Evolutionary conservation across 1,284 basidiomycete species (phyloP), one percentile per base, ranked within the genome.

Genomic region (Fomitiporia mediterranea): DNA sequence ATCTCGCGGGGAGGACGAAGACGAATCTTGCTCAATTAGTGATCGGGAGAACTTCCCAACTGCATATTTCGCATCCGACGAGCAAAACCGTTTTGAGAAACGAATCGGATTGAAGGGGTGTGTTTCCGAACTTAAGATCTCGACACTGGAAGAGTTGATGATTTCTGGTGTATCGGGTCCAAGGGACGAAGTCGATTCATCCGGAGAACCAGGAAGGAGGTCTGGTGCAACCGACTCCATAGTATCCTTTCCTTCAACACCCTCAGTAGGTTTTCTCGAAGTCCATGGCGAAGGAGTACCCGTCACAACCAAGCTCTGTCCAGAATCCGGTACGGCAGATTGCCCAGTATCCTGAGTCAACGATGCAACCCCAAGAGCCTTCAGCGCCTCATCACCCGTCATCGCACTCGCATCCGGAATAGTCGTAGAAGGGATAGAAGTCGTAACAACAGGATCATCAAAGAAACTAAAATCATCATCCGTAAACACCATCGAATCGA

Each of bases 381-480:
- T 48, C 13, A 64, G 58, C 2, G 61, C 58, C 4, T 64, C 35
- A 0, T 66, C 61, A 3, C 66, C 63, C 27, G 68, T 63, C 27
- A 69, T 51, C 11, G 66, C 60, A 15, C 60, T 35, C 44, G 40
- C 11, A 17, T 50, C 39, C 21, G 66, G 56, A 7, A 62, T n/a
- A 4, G 58, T 61, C 63, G 63, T 43, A 64, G 61, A 40, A 68
- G 64, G 21, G 7, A 15, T n/a, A 30, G 17, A 19, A 43, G 39
- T 38, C 3, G 56, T 27, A 30, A 15, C 19, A 13, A 47, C 56
- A 15, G 79, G 80, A 42, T 73, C 72, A 64, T 89, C 85, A 62
- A 88, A 90, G 67, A 87, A 89, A 65, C 77, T 84, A 65, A 89
- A 89, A 66, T 90, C 88, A 55, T 88, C 87, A 52, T 90, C 87